Percentiles rank a stretch among this genome's conserved stretches.
phyloP scores from a whole-genome alignment of 345 rosid genomes.

The Abelmoschus esculentus region DNA sequence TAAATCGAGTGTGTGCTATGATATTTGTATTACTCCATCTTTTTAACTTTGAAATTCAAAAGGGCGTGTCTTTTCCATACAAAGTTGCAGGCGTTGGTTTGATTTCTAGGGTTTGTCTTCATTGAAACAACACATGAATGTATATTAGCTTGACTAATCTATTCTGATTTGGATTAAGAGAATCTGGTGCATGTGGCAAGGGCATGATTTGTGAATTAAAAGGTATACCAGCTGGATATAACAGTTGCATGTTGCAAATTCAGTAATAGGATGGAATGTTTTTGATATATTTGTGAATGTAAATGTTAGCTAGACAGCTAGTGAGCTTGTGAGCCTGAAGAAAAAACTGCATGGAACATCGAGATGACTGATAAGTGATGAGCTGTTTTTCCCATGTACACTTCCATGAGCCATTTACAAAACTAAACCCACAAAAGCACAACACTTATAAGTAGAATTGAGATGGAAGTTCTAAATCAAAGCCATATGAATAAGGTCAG shows the following conservation, averaged over 20 bases:
- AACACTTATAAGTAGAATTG: background rate
- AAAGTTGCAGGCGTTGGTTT: background rate
- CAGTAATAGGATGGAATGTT: background rate
- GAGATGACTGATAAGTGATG: conserved; percentile 22
- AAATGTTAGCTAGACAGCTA: too few relatives aligned
- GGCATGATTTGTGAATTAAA: background rate
- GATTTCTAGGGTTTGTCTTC: background rate
- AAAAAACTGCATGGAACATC: conserved; percentile 28
- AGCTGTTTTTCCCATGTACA: conserved; percentile 42
- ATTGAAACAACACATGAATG: background rate
- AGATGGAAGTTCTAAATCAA: conserved; percentile 8
- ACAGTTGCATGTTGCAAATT: background rate
- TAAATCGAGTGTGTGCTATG: background rate
- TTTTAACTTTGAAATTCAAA: background rate
- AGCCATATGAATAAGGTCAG: conserved; percentile 29
- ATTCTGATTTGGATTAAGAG: background rate
- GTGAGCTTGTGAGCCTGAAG: conserved; percentile 1
- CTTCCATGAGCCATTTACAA: conserved; percentile 34
- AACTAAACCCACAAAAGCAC: conserved; percentile 14
- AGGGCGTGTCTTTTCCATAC: background rate
- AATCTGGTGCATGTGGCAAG: background rate
- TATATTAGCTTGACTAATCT: background rate
- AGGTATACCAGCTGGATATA: background rate
- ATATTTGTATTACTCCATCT: background rate
- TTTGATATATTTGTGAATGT: background rate